Evolutionary conservation across 441 rosid genomes (phyloP).

Genomic region (Capsella rubella): DNA sequence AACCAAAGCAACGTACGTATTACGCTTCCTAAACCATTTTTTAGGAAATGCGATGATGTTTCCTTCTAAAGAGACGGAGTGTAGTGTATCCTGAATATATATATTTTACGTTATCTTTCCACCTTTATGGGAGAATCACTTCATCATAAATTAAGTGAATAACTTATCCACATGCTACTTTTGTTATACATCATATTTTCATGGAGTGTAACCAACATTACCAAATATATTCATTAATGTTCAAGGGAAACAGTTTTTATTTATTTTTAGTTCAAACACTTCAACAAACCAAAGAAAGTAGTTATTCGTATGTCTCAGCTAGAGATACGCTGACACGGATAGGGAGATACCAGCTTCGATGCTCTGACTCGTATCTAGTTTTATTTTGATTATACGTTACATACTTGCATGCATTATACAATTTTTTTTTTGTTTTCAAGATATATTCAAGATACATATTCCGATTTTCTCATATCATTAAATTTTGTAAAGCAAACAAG

Average conservation of each 20-base stretch:
- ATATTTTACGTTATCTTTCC: neutral
- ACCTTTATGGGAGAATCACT: constrained; percentile 19
- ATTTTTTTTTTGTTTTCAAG: neutral
- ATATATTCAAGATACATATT: neutral
- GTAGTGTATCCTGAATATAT: neutral
- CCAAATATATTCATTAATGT: neutral
- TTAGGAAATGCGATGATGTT: neutral
- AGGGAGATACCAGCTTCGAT: neutral
- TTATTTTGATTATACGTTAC: neutral
- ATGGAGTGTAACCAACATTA: constrained; percentile 3
- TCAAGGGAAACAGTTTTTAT: neutral
- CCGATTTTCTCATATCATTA: neutral
- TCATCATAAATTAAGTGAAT: neutral
- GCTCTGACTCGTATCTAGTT: neutral
- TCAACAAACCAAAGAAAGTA: too few species aligned
- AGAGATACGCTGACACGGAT: neutral
- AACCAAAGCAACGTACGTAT: neutral
- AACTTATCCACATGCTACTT: neutral
- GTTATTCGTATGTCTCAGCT: neutral
- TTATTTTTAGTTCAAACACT: too few species aligned
- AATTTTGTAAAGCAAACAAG: neutral
- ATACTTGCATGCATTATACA: neutral
- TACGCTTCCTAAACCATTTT: neutral
- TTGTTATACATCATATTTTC: neutral
- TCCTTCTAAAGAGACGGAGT: neutral